phyloP scores from a whole-genome alignment of 495 filamentous ascomycete genomes.

The Xylaria grammica region DNA sequence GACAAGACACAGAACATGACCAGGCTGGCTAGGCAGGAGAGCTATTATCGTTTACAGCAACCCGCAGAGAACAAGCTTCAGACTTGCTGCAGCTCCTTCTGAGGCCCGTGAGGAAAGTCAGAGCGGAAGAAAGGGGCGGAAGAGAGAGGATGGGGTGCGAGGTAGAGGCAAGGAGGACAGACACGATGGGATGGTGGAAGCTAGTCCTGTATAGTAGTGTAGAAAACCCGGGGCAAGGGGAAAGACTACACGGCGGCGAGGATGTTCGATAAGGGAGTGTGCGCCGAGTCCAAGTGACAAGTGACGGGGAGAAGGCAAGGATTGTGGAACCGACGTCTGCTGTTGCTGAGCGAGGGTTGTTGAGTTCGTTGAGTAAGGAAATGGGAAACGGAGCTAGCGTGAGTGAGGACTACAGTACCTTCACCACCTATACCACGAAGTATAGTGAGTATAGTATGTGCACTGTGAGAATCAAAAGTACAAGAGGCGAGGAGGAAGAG shows the following conservation, averaged over 20 bases:
- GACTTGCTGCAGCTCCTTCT: constrained; percentile 38
- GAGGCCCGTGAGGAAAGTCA: constrained; percentile 26
- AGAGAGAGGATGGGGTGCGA: constrained; percentile 18
- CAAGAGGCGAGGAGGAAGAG: too few species aligned
- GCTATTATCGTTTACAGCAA: constrained; percentile 16
- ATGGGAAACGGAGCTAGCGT: not conserved
- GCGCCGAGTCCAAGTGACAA: constrained; percentile 12
- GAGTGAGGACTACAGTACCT: not conserved
- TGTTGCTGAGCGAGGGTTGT: too few species aligned
- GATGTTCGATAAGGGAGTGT: constrained; percentile 17
- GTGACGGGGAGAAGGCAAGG: not conserved
- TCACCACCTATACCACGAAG: not conserved
- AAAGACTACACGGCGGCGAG: not conserved
- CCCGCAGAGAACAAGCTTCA: constrained; percentile 32
- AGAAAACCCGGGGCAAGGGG: too few species aligned
- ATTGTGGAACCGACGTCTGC: not conserved
- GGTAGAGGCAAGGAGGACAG: constrained; percentile 32
- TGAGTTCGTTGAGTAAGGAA: too few species aligned
- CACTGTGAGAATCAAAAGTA: not conserved
- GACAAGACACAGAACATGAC: constrained; percentile 17
- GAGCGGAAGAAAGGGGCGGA: constrained; percentile 28
- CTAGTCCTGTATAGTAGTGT: too few species aligned
- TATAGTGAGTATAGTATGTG: not conserved
- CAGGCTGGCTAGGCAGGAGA: constrained; percentile 19
- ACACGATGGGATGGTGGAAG: constrained; percentile 22